Conservation (phyloP, 805 yeast genomes). For the Hyphopichia homilentoma region DNA sequence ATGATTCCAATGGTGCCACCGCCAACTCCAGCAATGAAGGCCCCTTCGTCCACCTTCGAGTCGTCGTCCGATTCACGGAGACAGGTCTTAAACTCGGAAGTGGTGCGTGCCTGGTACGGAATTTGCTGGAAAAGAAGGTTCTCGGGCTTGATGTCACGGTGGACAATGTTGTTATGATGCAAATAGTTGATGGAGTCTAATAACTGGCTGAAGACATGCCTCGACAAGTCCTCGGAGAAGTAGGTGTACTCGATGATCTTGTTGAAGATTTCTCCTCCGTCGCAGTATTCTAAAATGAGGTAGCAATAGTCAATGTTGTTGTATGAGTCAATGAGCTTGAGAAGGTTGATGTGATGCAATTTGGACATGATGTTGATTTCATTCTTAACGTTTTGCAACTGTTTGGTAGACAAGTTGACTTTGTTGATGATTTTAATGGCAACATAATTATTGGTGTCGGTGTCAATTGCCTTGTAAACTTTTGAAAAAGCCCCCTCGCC, state of each 20-base stretch:
- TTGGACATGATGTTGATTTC: constrained; percentile 74
- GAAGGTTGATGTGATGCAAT: constrained; percentile 57
- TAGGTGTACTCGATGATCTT: constrained; percentile 76
- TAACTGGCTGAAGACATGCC: constrained; percentile 71
- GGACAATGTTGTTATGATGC: constrained; percentile 67
- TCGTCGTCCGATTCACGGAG: constrained; percentile 56
- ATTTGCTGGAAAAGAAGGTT: constrained; percentile 63
- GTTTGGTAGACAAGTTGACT: constrained; percentile 46
- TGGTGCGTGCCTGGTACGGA: constrained; percentile 39
- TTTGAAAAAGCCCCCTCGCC: constrained; percentile 92
- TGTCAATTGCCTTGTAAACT: constrained; percentile 64
- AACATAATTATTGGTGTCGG: constrained; percentile 39
- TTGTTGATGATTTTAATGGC: constrained; percentile 80
- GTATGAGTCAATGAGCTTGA: constrained; percentile 49
- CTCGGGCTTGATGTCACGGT: constrained; percentile 81
- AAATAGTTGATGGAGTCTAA: constrained; percentile 66
- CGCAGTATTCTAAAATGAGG: constrained; percentile 61
- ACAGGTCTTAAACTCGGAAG: constrained; percentile 18
- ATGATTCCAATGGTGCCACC: constrained; percentile 63
- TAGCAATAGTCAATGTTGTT: constrained; percentile 56
- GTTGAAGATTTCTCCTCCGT: constrained; percentile 80
- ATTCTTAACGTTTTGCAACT: constrained; percentile 56
- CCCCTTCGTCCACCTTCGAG: constrained; percentile 60
- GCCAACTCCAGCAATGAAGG: constrained; percentile 48
- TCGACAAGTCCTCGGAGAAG: constrained; percentile 65